Evolutionary conservation across 73 alveolate species (phyloP), one percentile per base, ranked within the genome.

Genomic region (Stentor coeruleus): DNA sequence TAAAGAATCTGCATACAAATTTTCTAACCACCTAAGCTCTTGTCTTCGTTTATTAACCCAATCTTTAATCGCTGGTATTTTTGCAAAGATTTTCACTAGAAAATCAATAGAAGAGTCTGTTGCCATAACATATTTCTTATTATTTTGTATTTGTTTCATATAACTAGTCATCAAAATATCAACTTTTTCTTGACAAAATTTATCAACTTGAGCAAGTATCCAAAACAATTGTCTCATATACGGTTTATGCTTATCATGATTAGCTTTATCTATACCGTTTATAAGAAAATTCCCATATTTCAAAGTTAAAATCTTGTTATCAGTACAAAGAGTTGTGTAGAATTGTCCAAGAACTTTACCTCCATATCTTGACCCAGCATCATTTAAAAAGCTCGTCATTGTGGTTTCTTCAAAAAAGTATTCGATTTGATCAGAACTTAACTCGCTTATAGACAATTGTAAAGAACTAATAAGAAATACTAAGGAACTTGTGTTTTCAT

Each of bases 251-350:
- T 82, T 85, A 37, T 86, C 89, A 49, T 39, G 76, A 38, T 89
- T 89, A 4, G 59, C 38, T 3, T 89, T 91, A 41, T 59, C 74
- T 0, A 89, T 39, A 31, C 90, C 90, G 20, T 31, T 39, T 15
- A 35, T 0, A 3, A 89, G 41, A 14, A 73, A 59, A 15, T 59
- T 37, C 28, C 83, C 38, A 11, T 55, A 37, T 38, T 84, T n/a
- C 28, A 39, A 31, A n/a, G 89, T 38, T 82, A 84, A 60, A 11
- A 58, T 79, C 35, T 55, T 38, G 58, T 83, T 74, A 35, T 84
- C 88, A 33, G 6, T 84, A 4, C 88, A 77, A 4, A 88, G 35
- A 57, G 87, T 89, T 26, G 91, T 88, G 58, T 41, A 83, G 88
- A 88, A 41, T 3, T 59, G 81, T 3, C 88, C 88, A 35, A 84